These are phyloP conservation scores for Polytrichum formosum DNA, from an alignment of 225 moss, liverwort and hornwort genomes.

Conservation along the genomic window DNA sequence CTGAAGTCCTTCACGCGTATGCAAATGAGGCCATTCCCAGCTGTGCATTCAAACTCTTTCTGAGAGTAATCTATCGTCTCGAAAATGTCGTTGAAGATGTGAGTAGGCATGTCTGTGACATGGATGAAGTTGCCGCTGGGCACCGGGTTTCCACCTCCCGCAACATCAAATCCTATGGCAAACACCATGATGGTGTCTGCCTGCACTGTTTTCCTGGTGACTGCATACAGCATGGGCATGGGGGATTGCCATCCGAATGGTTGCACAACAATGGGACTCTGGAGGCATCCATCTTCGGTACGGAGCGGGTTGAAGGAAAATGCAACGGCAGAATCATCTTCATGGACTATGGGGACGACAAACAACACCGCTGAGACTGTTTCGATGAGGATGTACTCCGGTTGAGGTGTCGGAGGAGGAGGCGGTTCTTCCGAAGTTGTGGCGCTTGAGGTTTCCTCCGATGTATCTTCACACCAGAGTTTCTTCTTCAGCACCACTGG, in stretches of 20 bases:
- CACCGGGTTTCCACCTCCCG: slow-evolving; percentile 22
- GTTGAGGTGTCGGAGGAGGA: not conserved
- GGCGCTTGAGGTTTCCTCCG: not conserved
- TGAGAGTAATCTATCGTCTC: slow-evolving; percentile 46
- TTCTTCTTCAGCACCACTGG: not conserved
- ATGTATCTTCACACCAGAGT: slow-evolving; percentile 10
- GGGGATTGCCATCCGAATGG: slow-evolving; percentile 37
- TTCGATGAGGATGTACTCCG: slow-evolving; percentile 1
- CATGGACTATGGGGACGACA: slow-evolving; percentile 4
- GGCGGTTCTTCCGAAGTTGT: not conserved
- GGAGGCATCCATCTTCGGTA: slow-evolving; percentile 17
- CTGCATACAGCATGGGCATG: slow-evolving; percentile 35
- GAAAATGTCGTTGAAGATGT: slow-evolving; percentile 37
- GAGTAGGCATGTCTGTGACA: slow-evolving; percentile 18
- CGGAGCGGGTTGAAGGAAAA: slow-evolving; percentile 31
- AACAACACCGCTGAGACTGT: slow-evolving; percentile 9
- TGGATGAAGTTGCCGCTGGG: slow-evolving; percentile 29
- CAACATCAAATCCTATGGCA: slow-evolving; percentile 26
- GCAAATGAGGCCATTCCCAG: slow-evolving; percentile 44
- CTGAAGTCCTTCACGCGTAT: slow-evolving; percentile 24
- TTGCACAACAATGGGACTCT: slow-evolving; percentile 38
- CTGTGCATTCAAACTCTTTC: slow-evolving; percentile 32
- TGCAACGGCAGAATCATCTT: slow-evolving; percentile 18
- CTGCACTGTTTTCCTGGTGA: slow-evolving; percentile 13
- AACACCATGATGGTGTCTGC: slow-evolving; percentile 41